phyloP scores from a whole-genome alignment of 768 basidiomycete genomes.

The Pisolithus tinctorius region DNA sequence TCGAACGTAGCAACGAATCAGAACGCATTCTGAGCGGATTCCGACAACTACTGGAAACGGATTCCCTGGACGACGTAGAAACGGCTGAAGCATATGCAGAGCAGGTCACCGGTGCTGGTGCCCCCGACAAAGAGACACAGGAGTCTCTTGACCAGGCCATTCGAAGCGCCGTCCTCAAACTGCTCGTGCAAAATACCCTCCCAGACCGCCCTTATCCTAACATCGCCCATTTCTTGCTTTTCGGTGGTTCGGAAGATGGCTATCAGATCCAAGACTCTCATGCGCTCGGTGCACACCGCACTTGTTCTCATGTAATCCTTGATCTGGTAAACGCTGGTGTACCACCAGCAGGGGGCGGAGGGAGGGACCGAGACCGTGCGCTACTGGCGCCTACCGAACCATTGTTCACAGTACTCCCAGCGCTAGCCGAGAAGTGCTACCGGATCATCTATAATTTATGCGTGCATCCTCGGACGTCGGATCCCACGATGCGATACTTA shows the following conservation, averaged over 20 bases:
- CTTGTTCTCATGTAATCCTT: constrained; percentile 77
- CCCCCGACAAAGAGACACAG: constrained; percentile 43
- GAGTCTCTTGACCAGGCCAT: constrained; percentile 60
- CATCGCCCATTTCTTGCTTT: constrained; percentile 80
- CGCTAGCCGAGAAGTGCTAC: constrained; percentile 81
- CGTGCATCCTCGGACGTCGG: constrained; percentile 77
- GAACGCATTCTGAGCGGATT: constrained; percentile 82
- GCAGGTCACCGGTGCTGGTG: constrained; percentile 67
- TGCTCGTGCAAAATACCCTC: constrained; percentile 76
- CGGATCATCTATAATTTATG: constrained; percentile 80
- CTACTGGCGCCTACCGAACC: constrained; percentile 34
- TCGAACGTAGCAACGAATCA: constrained; percentile 78
- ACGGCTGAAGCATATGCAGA: constrained; percentile 55
- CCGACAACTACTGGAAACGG: constrained; percentile 54
- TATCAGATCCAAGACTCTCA: constrained; percentile 73
- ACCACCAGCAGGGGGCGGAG: constrained; percentile 45
- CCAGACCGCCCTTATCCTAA: constrained; percentile 63
- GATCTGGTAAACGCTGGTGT: constrained; percentile 70
- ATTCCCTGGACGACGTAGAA: constrained; percentile 55
- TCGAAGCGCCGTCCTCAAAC: constrained; percentile 68
- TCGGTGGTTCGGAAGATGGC: constrained; percentile 55
- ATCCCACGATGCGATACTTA: constrained; percentile 77
- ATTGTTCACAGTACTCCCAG: constrained; percentile 59
- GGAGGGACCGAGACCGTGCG: constrained; percentile 32
- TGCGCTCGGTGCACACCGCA: constrained; percentile 60